A percentile compares a stretch with the other conserved stretches of the same genome.
phyloP scores from a whole-genome alignment of 345 rosid species.

The Ceriops zippeliana region DNA sequence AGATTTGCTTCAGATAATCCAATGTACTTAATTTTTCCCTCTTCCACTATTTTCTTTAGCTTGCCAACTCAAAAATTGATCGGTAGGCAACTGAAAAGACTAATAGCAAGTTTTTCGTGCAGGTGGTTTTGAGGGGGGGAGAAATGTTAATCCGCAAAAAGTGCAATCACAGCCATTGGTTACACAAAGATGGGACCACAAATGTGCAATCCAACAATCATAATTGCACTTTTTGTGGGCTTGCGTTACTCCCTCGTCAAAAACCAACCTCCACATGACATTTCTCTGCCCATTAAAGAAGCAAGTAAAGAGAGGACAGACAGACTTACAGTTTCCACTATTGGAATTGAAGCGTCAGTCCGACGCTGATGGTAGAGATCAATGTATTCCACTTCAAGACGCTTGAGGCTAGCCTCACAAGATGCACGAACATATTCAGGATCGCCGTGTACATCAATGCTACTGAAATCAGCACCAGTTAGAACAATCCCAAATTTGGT shows the following conservation, averaged over 20 bases:
- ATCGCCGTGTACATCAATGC: not conserved
- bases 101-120: no score
- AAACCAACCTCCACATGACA: no score
- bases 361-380: conserved; percentile 38
- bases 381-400: conserved; percentile 31
- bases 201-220: no score
- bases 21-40: conserved; percentile 41
- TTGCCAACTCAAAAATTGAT: conserved; percentile 6
- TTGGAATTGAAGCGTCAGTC: conserved; percentile 23
- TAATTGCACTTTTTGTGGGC: no score
- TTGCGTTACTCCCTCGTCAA: no score
- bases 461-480: not conserved
- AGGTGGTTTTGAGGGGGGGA: no score
- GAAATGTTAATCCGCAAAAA: no score
- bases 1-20: conserved; percentile 52
- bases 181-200: no score
- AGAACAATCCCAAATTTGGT: conserved; percentile 27
- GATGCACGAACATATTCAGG: conserved; percentile 33
- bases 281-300: no score
- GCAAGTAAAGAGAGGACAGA: not conserved
- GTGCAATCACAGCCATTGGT: no score
- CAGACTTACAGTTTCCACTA: conserved; percentile 30
- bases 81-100: no score
- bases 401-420: conserved; percentile 32
- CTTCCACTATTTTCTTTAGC: conserved; percentile 40